These are phyloP conservation scores for Exophiala xenobiotica DNA, from an alignment of 2,329 filamentous ascomycete genomes.

Conservation along the genomic window DNA sequence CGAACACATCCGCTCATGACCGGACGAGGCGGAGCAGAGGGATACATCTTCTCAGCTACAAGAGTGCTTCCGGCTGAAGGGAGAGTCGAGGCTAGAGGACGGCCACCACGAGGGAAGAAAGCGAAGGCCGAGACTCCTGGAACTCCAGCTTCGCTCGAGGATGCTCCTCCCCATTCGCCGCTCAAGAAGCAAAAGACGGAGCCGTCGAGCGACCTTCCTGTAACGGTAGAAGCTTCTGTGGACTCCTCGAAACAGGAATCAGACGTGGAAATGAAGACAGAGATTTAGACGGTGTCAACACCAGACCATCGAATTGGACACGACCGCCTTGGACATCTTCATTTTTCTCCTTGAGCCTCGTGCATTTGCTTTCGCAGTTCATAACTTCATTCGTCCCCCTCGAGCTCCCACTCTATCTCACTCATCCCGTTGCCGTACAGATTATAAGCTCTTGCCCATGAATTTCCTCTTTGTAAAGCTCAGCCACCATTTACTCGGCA, in stretches of 20 bases:
- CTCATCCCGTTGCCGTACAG: too few species aligned
- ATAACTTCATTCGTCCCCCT: neutral
- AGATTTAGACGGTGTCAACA: neutral
- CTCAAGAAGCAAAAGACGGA: conserved; percentile 23
- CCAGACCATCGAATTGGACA: too few species aligned
- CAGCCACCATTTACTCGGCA: conserved; percentile 86
- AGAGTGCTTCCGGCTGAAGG: conserved; percentile 72
- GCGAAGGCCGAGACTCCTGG: conserved; percentile 13
- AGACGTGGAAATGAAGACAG: conserved; percentile 7
- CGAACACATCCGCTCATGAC: conserved; percentile 96
- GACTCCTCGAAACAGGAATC: conserved; percentile 4
- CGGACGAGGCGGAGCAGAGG: conserved; percentile 79
- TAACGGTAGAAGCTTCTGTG: neutral
- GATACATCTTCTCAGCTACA: conserved; percentile 83
- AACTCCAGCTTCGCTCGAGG: conserved; percentile 19
- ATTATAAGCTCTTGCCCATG: conserved; percentile 87
- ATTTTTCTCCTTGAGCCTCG: too few species aligned
- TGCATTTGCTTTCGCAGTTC: neutral
- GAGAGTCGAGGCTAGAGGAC: conserved; percentile 80
- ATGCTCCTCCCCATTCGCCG: conserved; percentile 18
- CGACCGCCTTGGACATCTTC: too few species aligned
- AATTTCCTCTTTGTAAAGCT: conserved; percentile 99
- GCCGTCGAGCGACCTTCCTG: neutral
- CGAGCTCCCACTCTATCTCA: neutral
- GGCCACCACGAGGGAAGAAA: conserved; percentile 57